These are phyloP conservation scores for Talaromyces proteolyticus DNA, from an alignment of 495 filamentous ascomycete genomes.

Conservation along the genomic window DNA sequence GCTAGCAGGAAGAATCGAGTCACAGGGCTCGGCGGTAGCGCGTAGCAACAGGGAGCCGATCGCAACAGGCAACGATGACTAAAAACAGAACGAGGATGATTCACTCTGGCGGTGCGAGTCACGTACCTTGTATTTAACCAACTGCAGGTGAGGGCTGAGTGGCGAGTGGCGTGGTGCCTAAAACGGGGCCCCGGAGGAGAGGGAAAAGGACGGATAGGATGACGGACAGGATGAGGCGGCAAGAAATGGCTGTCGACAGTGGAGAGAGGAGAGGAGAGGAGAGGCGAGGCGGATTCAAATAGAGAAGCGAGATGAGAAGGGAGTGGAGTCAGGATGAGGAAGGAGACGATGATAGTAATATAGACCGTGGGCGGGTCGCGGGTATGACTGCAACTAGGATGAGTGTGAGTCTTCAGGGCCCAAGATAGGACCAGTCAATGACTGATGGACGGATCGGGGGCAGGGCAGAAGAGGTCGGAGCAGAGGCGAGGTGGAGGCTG, in stretches of 20 bases:
- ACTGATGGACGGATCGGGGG: too few species aligned
- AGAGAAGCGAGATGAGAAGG: background rate
- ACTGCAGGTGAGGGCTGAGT: constrained; percentile 1
- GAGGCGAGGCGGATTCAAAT: background rate
- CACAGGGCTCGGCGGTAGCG: too few species aligned
- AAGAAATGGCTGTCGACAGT: background rate
- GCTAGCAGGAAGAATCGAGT: too few species aligned
- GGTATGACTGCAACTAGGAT: background rate
- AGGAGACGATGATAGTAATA: background rate
- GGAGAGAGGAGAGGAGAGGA: constrained; percentile 6
- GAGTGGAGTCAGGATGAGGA: constrained; percentile 1
- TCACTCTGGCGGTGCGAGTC: too few species aligned
- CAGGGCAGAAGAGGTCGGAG: too few species aligned
- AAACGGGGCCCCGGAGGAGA: background rate
- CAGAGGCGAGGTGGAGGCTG: background rate
- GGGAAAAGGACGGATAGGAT: background rate
- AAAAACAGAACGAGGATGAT: background rate
- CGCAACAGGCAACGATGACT: constrained; percentile 6
- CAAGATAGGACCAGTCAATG: background rate
- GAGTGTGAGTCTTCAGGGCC: background rate
- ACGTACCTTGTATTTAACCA: background rate
- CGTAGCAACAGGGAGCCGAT: background rate
- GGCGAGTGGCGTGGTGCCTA: background rate
- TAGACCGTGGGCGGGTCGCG: background rate
- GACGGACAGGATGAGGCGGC: background rate